These are phyloP conservation scores for Cadophora malorum DNA, from an alignment of 2,329 filamentous ascomycete species.

Conservation along the genomic window DNA sequence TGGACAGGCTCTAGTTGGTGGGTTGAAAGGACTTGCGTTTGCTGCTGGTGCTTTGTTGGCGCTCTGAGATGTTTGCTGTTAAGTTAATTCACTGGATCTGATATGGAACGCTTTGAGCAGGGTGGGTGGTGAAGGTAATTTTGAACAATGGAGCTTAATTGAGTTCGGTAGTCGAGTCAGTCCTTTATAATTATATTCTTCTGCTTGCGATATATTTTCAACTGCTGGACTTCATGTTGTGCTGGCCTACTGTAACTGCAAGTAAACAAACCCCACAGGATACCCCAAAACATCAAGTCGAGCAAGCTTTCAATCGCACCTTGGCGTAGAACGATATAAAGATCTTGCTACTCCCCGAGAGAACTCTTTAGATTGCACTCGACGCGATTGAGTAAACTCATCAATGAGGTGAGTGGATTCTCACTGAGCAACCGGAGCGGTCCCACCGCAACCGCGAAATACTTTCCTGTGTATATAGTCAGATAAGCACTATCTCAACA, in stretches of 20 bases:
- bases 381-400: not conserved
- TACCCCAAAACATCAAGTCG: no score
- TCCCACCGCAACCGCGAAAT: not conserved
- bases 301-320: no score
- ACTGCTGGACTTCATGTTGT: not conserved
- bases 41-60: conserved; percentile 17
- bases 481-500: not conserved
- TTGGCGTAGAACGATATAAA: not conserved
- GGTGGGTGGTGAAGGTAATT: not conserved
- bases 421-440: not conserved
- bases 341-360: not conserved
- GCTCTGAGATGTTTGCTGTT: not conserved
- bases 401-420: not conserved
- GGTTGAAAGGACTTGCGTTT: conserved; percentile 15
- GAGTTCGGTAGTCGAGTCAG: no score
- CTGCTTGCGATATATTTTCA: not conserved
- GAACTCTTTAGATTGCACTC: not conserved
- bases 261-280: no score
- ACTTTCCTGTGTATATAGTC: not conserved
- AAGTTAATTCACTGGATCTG: not conserved
- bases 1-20: not conserved
- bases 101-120: not conserved
- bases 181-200: not conserved
- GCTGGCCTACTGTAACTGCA: no score
- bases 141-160: not conserved